Conservation (phyloP, 2,329 filamentous ascomycete species). For the Ophiocordyceps camponoti-floridani region DNA sequence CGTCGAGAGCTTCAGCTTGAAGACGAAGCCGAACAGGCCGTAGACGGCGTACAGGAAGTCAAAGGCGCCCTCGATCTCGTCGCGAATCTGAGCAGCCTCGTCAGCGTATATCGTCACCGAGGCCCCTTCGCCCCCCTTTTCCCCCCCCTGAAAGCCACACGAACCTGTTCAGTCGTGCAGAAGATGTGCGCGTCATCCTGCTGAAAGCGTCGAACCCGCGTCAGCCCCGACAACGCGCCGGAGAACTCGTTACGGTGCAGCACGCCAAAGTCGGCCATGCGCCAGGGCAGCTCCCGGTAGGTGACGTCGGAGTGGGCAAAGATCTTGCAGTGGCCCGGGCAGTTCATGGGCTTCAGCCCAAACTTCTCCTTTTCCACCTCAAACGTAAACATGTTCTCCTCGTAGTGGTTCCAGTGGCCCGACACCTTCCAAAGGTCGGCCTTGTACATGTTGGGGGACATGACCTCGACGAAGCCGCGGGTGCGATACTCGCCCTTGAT, state of each 20-base stretch:
- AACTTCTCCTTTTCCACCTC: conserved; percentile 49
- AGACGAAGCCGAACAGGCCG: conserved; percentile 46
- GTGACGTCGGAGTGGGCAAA: conserved; percentile 57
- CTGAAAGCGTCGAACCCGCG: conserved; percentile 70
- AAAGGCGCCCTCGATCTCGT: conserved; percentile 56
- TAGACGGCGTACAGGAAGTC: conserved; percentile 62
- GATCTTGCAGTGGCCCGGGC: conserved; percentile 72
- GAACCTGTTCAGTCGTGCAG: conserved; percentile 31
- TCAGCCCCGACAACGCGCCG: conserved; percentile 64
- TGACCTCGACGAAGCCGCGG: conserved; percentile 76
- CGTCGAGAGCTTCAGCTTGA: conserved; percentile 63
- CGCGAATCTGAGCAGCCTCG: conserved; percentile 52
- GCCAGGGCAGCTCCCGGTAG: conserved; percentile 65
- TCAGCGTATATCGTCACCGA: not conserved
- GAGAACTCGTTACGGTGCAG: conserved; percentile 78
- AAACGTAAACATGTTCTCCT: conserved; percentile 83
- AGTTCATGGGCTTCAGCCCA: conserved; percentile 86
- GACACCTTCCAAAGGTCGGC: conserved; percentile 73
- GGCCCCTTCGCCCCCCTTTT: not conserved
- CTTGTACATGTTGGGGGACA: conserved; percentile 84
- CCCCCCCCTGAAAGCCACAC: not conserved
- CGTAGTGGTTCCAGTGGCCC: conserved; percentile 78
- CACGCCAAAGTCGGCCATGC: conserved; percentile 74
- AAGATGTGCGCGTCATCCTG: conserved; percentile 90
- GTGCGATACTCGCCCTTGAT: conserved; percentile 67